phyloP scores from a whole-genome alignment of 2,329 filamentous ascomycete genomes.

The Trichoderma simmonsii region DNA sequence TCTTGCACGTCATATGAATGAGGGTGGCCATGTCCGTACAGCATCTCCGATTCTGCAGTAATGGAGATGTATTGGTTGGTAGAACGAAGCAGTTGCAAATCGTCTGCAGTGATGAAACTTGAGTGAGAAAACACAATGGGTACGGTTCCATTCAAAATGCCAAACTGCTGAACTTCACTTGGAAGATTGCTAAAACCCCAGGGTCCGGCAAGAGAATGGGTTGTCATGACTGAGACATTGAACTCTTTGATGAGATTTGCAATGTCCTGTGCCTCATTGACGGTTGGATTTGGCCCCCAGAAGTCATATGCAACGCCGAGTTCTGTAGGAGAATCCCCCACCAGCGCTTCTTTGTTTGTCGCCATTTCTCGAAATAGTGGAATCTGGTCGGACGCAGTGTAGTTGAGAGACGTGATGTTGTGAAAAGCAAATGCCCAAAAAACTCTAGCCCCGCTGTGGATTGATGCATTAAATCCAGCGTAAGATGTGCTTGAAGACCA shows the following conservation, averaged over 20 bases:
- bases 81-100: constrained; percentile 42
- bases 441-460: constrained; percentile 48
- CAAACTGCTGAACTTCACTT: constrained; percentile 28
- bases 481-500: constrained; percentile 41
- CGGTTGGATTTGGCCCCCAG: constrained; percentile 29
- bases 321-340: constrained; percentile 31
- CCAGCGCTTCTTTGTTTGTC: constrained; percentile 21
- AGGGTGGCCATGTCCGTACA: constrained; percentile 53
- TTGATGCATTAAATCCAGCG: constrained; percentile 44
- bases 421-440: constrained; percentile 40
- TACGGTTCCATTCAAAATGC: constrained; percentile 17
- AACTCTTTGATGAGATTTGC: constrained; percentile 34
- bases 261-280: constrained; percentile 30
- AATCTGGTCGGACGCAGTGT: constrained; percentile 37
- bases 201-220: constrained; percentile 39
- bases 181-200: constrained; percentile 41
- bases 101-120: constrained; percentile 40
- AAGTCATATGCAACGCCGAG: constrained; percentile 43
- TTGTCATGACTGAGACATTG: constrained; percentile 46
- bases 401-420: constrained; percentile 26
- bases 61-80: constrained; percentile 54
- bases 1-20: constrained; percentile 44
- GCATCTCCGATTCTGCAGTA: constrained; percentile 58
- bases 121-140: constrained; percentile 50
- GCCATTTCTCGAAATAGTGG: constrained; percentile 39